Evolutionary conservation across 2,329 filamentous ascomycete species (phyloP), one percentile per base, ranked within the genome.

Genomic region (Ophiosphaerella korrae): DNA sequence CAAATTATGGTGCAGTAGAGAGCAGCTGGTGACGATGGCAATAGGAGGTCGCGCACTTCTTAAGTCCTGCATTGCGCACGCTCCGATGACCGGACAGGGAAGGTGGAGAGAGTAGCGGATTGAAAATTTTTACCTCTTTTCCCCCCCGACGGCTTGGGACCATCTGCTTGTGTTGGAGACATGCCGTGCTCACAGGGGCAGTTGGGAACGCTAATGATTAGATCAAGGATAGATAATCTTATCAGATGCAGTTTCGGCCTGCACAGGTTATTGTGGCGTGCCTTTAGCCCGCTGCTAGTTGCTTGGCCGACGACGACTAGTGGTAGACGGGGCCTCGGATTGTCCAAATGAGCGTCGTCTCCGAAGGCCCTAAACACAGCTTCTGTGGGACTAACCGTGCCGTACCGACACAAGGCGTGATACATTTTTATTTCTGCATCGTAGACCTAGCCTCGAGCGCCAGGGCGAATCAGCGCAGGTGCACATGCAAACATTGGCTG

Each of bases 181-280:
- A 48, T 50, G 50, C 49, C 57, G 53, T 38, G 48, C 57, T 54
- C 57, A 57, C 42, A 60, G 54, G 46, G 52, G 46, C 47, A 23
- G 42, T 37, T 51, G 44, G 44, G 42, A 45, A 52, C 61, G 52
- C 55, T 57, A 57, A 46, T 64, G 62, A 68, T 68, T 64, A 55
- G 65, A 68, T 67, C 64, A 67, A 60, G 45, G 52, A 50, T 58
- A 57, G 48, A 67, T 66, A 61, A 68, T 68, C 65, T 53, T 62
- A 68, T 67, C 63, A 67, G 60, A 62, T 62, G 48, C 51, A 58
- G 55, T 62, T 54, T 58, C 53, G 57, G 43, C 31, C 26, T 45
- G 41, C 35, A 32, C 26, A 35, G 39, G 34, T 24, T 42, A 43
- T 42, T 41, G 31, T 47, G 45, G 45, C 38, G 45, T 45, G 29